These are phyloP conservation scores for Deuterostichococcus epilithicus DNA, from an alignment of 139 green algal genomes.

Conservation along the genomic window DNA sequence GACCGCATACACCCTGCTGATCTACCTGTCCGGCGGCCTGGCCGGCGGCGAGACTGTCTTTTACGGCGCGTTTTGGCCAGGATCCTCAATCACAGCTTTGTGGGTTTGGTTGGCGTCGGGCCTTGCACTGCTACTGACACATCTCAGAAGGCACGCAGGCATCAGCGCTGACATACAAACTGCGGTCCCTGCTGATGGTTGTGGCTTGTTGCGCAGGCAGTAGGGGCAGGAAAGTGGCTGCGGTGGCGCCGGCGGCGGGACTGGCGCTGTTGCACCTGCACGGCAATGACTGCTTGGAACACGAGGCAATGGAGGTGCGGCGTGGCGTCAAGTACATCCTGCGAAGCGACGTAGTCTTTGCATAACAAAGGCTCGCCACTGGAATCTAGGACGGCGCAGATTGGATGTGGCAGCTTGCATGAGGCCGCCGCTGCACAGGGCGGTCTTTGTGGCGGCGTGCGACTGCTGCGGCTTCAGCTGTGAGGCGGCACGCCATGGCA, in stretches of 20 bases:
- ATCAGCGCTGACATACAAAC: not conserved
- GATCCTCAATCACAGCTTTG: not conserved
- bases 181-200: not conserved
- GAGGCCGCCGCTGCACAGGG: too few species aligned
- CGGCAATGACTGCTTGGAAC: constrained; percentile 62
- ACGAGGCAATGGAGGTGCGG: constrained; percentile 51
- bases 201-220: not conserved
- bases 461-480: too few species aligned
- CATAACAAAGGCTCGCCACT: too few species aligned
- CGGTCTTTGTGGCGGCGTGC: too few species aligned
- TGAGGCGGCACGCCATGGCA: too few species aligned
- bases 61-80: constrained; percentile 21
- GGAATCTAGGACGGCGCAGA: too few species aligned
- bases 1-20: constrained; percentile 60
- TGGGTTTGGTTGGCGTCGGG: not conserved
- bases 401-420: too few species aligned
- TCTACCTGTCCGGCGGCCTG: constrained; percentile 53
- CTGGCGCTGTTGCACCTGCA: constrained; percentile 65
- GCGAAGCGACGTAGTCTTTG: constrained; percentile 66
- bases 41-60: constrained; percentile 49
- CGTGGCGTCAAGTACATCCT: constrained; percentile 67
- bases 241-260: constrained; percentile 41
- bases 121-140: not conserved
- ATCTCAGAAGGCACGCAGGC: not conserved
- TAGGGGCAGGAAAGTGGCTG: constrained; percentile 21